These are phyloP conservation scores for Alternaria sp. DNA, from an alignment of 2,329 filamentous ascomycete species.

Conservation along the genomic window DNA sequence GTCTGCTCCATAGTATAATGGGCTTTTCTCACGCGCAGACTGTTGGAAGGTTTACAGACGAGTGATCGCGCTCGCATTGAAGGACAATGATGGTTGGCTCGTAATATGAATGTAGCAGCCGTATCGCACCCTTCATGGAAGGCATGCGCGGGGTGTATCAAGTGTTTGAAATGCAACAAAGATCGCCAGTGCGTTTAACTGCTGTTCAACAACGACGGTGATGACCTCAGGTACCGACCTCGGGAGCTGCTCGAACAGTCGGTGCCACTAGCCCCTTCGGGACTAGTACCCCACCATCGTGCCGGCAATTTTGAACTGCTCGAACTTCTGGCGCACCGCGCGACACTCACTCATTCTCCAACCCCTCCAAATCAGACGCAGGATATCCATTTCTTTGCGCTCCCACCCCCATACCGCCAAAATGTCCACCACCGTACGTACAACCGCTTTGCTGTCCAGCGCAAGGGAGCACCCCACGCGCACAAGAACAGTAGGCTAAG, in stretches of 20 bases:
- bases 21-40: not conserved
- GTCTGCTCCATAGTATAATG: not conserved
- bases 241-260: not conserved
- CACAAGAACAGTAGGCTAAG: conserved; percentile 93
- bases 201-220: not conserved
- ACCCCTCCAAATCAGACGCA: conserved; percentile 62
- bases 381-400: conserved; percentile 91
- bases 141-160: not conserved
- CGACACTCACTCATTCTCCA: conserved; percentile 2
- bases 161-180: not conserved
- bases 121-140: not conserved
- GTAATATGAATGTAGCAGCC: not conserved
- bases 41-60: not conserved
- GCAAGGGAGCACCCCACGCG: conserved; percentile 26
- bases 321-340: conserved; percentile 1
- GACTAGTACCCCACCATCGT: conserved; percentile 10
- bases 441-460: conserved; percentile 95
- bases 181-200: not conserved
- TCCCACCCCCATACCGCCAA: conserved; percentile 57
- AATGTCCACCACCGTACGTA: conserved; percentile 94
- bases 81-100: not conserved
- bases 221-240: not conserved
- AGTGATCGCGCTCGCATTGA: not conserved
- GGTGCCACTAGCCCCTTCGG: conserved; percentile 1
- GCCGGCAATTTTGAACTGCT: conserved; percentile 12